These are phyloP conservation scores for Colletotrichum orbiculare DNA, from an alignment of 2,329 filamentous ascomycete species.

Conservation along the genomic window DNA sequence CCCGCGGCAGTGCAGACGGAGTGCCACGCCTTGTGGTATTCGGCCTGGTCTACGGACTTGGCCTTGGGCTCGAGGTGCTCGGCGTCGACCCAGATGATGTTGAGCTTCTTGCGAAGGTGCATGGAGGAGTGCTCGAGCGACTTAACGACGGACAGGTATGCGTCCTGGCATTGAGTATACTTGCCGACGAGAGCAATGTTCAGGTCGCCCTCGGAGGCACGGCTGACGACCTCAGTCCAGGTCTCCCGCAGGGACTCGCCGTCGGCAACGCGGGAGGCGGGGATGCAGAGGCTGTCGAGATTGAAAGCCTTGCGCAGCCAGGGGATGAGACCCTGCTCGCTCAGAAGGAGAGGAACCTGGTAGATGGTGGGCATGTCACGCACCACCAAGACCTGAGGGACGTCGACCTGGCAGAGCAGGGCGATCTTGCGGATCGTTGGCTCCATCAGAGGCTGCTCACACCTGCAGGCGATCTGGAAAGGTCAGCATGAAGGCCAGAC, in stretches of 20 bases:
- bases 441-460: conserved; percentile 79
- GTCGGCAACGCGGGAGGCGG: conserved; percentile 65
- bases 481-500: not conserved
- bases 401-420: conserved; percentile 86
- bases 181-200: conserved; percentile 92
- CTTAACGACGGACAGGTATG: conserved; percentile 87
- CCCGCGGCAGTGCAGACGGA: conserved; percentile 76
- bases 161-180: conserved; percentile 86
- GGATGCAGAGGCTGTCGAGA: conserved; percentile 67
- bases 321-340: conserved; percentile 79
- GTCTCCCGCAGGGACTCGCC: conserved; percentile 74
- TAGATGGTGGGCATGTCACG: conserved; percentile 91
- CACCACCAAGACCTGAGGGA: conserved; percentile 88
- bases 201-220: conserved; percentile 76
- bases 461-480: conserved; percentile 87
- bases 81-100: conserved; percentile 86
- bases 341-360: conserved; percentile 92
- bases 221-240: conserved; percentile 69
- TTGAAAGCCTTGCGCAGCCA: conserved; percentile 74
- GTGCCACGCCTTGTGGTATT: conserved; percentile 89
- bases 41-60: conserved; percentile 71
- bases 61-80: conserved; percentile 80
- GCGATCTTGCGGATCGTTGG: conserved; percentile 88
- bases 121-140: conserved; percentile 92
- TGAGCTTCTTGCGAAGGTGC: conserved; percentile 82